Conservation (phyloP, 1,284 basidiomycete species). For the Ganoderma resinaceum region DNA sequence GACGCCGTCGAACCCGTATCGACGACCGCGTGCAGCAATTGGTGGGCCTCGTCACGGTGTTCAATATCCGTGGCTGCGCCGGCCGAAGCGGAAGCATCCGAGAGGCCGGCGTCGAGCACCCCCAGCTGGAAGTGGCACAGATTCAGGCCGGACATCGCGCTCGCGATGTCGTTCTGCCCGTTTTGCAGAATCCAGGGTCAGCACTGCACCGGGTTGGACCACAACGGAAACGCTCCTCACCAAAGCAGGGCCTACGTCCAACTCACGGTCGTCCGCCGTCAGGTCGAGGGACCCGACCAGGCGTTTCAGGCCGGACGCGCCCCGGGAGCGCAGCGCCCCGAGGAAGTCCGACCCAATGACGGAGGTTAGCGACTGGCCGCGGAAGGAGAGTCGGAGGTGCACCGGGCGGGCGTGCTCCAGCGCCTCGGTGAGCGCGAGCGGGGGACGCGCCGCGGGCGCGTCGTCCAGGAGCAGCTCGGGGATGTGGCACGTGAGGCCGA, state of each 20-base stretch:
- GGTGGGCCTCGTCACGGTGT: not conserved
- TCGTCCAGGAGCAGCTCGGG: not conserved
- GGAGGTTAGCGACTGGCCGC: not conserved
- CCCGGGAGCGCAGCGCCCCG: not conserved
- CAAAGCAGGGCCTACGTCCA: not conserved
- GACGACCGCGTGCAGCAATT: not conserved
- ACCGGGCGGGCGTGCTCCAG: not conserved
- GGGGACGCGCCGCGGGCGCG: not conserved
- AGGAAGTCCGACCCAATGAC: not conserved
- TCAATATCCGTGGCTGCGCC: not conserved
- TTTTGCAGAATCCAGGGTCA: not conserved
- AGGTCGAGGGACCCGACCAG: not conserved
- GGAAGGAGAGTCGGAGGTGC: not conserved
- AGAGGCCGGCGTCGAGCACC: not conserved
- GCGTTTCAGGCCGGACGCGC: not conserved
- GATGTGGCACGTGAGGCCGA: not conserved
- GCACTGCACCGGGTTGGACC: too few species aligned
- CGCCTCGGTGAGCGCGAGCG: not conserved
- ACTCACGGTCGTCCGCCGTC: not conserved
- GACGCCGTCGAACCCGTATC: not conserved
- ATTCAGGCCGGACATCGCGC: not conserved
- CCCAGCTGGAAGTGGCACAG: not conserved
- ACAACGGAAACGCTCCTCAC: not conserved
- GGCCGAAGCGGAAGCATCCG: not conserved
- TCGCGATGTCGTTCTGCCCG: not conserved